Base-by-base conservation (phyloP, 495 filamentous ascomycete species). In the Annulohypoxylon stygium region DNA sequence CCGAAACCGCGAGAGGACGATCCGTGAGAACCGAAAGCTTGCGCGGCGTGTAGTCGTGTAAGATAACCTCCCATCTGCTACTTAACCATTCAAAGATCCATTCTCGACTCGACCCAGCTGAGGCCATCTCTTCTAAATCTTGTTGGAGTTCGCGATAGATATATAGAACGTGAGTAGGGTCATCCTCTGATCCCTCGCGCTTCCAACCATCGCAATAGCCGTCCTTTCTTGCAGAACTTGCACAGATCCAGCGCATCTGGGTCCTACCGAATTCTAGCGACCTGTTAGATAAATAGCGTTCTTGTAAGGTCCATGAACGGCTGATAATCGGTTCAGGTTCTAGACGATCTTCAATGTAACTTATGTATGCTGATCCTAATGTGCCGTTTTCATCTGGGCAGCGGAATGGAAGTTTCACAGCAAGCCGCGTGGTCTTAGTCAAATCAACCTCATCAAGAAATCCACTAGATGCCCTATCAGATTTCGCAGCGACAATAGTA, bases 201-300 rank as follows among this genome's bases (percentile, higher is more conserved):
- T 61, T 61, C 59, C 59, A 61, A 4, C 59, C 59, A 23, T 61
- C 59, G n/a, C 59, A 61, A 48, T 61, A 61, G 11, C 59, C 59
- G 10, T 61, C 25, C 25, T 48, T 61, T 9, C 3, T 16, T 34
- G 12, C 23, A 33, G 59, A 61, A 23, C 59, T 47, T 20, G 39
- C 59, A 39, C 59, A 61, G 12, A 33, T 23, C 59, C 59, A 61
- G 23, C 59, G 59, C 41, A 34, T 61, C 34, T 61, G 59, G 41
- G 25, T 47, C 1, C 41, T 61, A 48, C 41, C 59, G 10, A 61
- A 61, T 12, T 61, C 59, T 9, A 61, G 12, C 5, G 8, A 48
- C 12, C 59, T 61, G 10, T 61, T 61, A 33, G 59, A 61, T 18
- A 61, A 23, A 20, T 33, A 61, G 9, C 41, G 39, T 18, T 61